Base-by-base conservation (phyloP, 306 rosid genomes). In the Cucurbita maxima region DNA sequence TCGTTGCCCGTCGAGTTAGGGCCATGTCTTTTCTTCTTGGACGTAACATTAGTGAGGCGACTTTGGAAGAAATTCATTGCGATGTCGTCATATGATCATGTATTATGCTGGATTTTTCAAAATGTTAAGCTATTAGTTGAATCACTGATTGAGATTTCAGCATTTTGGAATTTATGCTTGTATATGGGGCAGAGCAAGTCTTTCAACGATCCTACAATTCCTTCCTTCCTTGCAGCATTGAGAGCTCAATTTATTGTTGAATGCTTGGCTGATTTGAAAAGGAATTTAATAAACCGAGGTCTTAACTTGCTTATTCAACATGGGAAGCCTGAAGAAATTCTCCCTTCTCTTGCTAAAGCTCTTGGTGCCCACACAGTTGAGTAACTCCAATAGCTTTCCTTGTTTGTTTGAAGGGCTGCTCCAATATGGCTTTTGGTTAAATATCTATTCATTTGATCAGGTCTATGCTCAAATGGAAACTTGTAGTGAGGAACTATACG, bases 381-480 rank as follows among this genome's bases (percentile, higher is more conserved):
- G 89, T 86, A 44, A 50, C 71, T 71, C 63, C 34, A 50, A 40
- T 38, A n/a, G 40, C 8, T 1, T 58, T 19, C 8, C 37, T 54
- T 73, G 40, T 57, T 11, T 22, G 54, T 73, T 58, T 58, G 22
- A 57, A 37, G 19, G 25, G 34, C 8, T 68, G 25, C 10, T 43
- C 76, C 22, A 25, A 43, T 74, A 6, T 74, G 70, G 37, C 55
- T 36, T 4, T 5, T 73, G 22, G 48, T n/a, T 51, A 34, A 37
- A 40, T 52, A 71, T 71, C 44, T 52, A 52, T 53, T 36, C 1
- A 10, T 18, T 37, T 22, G 7, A n/a, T 74, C 88, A 90, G 98
- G 97, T 94, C 36, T 94, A 86, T 81, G 98, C 97, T 44, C 98
- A 90, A 86, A 90, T 87, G 87, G 97, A 94, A 86, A 90, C 96